Evolutionary conservation across 1,284 basidiomycete species (phyloP), one percentile per base, ranked within the genome.

Genomic region (Puccinia coronata): DNA sequence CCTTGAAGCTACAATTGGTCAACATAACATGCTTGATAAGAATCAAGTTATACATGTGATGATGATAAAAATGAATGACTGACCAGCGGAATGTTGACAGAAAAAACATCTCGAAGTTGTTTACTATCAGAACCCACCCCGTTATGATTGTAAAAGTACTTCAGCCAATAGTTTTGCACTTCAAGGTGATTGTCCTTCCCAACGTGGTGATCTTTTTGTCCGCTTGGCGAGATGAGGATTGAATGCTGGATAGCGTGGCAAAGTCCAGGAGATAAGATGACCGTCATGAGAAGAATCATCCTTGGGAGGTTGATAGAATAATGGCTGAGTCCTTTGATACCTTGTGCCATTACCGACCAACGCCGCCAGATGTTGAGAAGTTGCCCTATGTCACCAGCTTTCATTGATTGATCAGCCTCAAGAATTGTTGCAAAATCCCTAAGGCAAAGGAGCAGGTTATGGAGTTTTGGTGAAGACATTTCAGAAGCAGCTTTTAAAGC

Each of bases 111-210:
- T 6, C 8, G 5, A 9, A 23, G 55, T n/a, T 23, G 55, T 9
- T 6, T n/a, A 9, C 8, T 57, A 23, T 31, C 9, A 5, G 55
- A 9, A 9, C 55, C 55, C 8, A 6, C 23, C 20, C 55, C 55
- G 23, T 57, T 57, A 6, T 57, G 6, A 23, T 57, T 57, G 28
- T n/a, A 57, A 23, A 57, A 57, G 23, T 57, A 57, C 20, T 57
- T 57, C 20, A 57, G 55, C 55, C 55, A 57, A 23, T 57, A 69
- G 41, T 69, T 69, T 16, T 69, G 65, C 16, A 69, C 16, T 39
- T 69, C 65, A n/a, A 69, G 43, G 16, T 69, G 41, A 25, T 18
- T 36, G 34, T 69, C 39, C 31, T 34, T 69, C 39, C 31, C 65
- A 18, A 39, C 65, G 41, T 18, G 39, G 23, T 67, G 49, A n/a